Base-by-base conservation (phyloP, 441 rosid species). In the Gossypium gossypioides region DNA sequence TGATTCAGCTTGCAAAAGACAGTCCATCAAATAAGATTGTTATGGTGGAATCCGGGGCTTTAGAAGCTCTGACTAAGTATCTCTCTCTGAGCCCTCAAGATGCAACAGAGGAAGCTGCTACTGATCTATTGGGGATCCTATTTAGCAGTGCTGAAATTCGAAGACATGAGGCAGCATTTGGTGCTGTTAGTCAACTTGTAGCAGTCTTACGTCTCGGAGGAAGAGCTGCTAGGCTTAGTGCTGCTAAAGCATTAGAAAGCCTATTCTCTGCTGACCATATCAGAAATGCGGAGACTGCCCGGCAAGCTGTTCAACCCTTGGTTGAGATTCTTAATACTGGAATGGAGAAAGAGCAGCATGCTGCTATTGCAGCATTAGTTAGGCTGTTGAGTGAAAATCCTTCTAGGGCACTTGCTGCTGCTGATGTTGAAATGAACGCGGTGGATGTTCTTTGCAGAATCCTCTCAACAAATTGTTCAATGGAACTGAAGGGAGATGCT, bases 41-140 rank as follows among this genome's bases (percentile, higher is more conserved):
- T 63, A 96, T 96, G 99, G 97, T 93, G 60, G 99, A 96, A 83
- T 91, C 97, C 54, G 99, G 99, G 68, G 97, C 92, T 76, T 81
- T 96, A 44, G 99, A 96, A 85, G 99, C 88, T 48, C 84, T 96
- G 66, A 90, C 98, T 8, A 96, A 91, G 86, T 96, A 93, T 82
- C 97, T 96, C 76, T 96, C 99, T 46, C 97, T 96, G 74, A 97
- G 99, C 66, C 99, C 97, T 70, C 96, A 88, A 80, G 99, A 96
- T 78, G 97, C 92, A 73, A 93, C 97, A 32, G 99, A 96, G 77
- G 98, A 96, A 88, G 99, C 99, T 74, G 97, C 99, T 79, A 96
- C 98, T 7, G 98, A 81, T 81, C 86, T 96, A 66, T 81, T 96
- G 67, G 99, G 99, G 15, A 84, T 91, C 78, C 87, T 96, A 51